These are phyloP conservation scores for Solanum medicagineum DNA, from an alignment of 257 asterid genomes.

Conservation along the genomic window DNA sequence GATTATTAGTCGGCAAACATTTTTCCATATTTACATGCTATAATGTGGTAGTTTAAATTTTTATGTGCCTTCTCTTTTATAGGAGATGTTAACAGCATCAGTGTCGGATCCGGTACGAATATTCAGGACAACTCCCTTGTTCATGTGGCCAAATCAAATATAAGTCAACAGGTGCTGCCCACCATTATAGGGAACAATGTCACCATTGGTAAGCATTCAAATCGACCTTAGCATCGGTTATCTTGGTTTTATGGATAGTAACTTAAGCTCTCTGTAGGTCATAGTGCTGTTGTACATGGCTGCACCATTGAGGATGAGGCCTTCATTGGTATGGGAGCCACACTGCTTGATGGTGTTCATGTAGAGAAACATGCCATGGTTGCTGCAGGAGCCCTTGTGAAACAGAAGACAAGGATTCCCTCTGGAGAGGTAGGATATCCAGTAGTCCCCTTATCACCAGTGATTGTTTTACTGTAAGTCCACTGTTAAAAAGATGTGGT, in stretches of 20 bases:
- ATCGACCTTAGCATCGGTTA: background rate
- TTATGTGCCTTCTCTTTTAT: conserved; percentile 1
- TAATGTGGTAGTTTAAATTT: background rate
- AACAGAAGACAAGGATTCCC: conserved; percentile 54
- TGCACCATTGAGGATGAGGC: conserved; percentile 83
- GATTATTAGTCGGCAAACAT: background rate
- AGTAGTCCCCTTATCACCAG: background rate
- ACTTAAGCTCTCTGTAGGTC: conserved; percentile 38
- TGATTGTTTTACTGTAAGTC: background rate
- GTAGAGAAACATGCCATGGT: conserved; percentile 86
- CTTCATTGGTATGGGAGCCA: conserved; percentile 88
- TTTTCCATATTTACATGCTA: background rate
- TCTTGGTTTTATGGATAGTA: background rate
- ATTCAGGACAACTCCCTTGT: conserved; percentile 80
- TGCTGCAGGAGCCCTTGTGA: conserved; percentile 86
- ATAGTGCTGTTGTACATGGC: conserved; percentile 80
- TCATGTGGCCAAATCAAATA: conserved; percentile 71
- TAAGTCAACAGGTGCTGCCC: conserved; percentile 63
- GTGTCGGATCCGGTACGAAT: conserved; percentile 67
- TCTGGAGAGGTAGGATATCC: conserved; percentile 21
- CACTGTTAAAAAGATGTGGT: background rate
- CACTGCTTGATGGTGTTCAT: conserved; percentile 78
- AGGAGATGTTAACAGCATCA: conserved; percentile 70
- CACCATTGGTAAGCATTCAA: conserved; percentile 46
- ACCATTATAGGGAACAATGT: conserved; percentile 70